A percentile compares a stretch with the other conserved stretches of the same genome.
Conservation (phyloP, 2,329 filamentous ascomycete genomes). For the Sporothrix phasma region DNA sequence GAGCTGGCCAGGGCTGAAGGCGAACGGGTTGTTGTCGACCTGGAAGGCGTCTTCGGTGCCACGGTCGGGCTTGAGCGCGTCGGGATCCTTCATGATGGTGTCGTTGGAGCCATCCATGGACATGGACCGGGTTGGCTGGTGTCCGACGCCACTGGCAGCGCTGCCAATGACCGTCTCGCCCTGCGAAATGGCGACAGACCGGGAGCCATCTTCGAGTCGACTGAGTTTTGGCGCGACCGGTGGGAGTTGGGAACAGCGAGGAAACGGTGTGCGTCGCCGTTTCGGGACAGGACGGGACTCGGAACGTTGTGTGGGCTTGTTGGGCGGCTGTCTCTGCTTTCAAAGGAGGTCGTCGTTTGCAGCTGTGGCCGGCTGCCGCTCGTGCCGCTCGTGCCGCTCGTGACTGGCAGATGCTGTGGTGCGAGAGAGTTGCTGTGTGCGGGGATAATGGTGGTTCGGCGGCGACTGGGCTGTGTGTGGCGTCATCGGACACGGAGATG, state of each 20-base stretch:
- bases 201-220: slow-evolving; percentile 57
- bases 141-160: slow-evolving; percentile 34
- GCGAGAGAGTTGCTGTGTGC: not conserved
- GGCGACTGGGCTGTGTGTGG: slow-evolving; percentile 27
- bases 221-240: slow-evolving; percentile 56
- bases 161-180: slow-evolving; percentile 52
- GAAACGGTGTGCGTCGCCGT: slow-evolving; percentile 42
- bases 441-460: not conserved
- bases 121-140: slow-evolving; percentile 29
- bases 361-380: slow-evolving; percentile 32
- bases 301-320: slow-evolving; percentile 66
- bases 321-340: slow-evolving; percentile 55
- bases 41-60: slow-evolving; percentile 68
- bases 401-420: slow-evolving; percentile 26
- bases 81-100: slow-evolving; percentile 52
- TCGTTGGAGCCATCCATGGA: slow-evolving; percentile 31
- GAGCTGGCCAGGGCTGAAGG: slow-evolving; percentile 73
- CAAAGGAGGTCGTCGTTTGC: slow-evolving; percentile 50
- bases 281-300: slow-evolving; percentile 40
- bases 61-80: slow-evolving; percentile 64
- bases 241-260: slow-evolving; percentile 54
- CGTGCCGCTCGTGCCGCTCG: slow-evolving; percentile 2
- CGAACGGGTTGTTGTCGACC: slow-evolving; percentile 72
- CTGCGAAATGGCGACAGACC: slow-evolving; percentile 47
- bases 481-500: slow-evolving; percentile 30